These are phyloP conservation scores for Collybia sordida DNA, from an alignment of 768 basidiomycete genomes.

Conservation along the genomic window DNA sequence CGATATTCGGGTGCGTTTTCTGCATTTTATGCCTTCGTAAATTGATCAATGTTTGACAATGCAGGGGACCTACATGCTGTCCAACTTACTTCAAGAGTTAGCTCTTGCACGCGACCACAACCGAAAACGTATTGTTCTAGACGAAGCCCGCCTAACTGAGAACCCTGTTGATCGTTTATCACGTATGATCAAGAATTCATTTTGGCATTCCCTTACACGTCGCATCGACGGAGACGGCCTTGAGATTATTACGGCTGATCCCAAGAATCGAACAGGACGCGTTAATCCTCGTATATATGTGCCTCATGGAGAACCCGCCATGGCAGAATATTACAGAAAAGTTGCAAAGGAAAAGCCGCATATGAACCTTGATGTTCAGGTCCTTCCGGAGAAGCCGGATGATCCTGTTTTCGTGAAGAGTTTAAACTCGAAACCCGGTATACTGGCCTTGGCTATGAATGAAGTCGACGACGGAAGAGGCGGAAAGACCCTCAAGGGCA, in stretches of 20 bases:
- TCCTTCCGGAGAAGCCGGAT: slow-evolving; percentile 84
- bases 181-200: slow-evolving; percentile 96
- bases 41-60: slow-evolving; percentile 10
- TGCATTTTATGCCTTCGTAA: neutral
- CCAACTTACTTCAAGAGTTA: slow-evolving; percentile 97
- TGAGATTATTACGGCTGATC: slow-evolving; percentile 96
- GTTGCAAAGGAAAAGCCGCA: slow-evolving; percentile 93
- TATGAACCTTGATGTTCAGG: slow-evolving; percentile 89
- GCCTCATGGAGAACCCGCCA: slow-evolving; percentile 88
- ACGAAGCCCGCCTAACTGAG: slow-evolving; percentile 95
- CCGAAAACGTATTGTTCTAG: slow-evolving; percentile 95
- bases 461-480: slow-evolving; percentile 79
- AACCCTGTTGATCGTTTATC: slow-evolving; percentile 97
- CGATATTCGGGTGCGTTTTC: slow-evolving; percentile 76
- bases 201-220: slow-evolving; percentile 97
- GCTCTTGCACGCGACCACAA: slow-evolving; percentile 95
- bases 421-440: slow-evolving; percentile 91
- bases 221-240: slow-evolving; percentile 97
- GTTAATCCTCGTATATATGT: slow-evolving; percentile 93
- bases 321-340: slow-evolving; percentile 93
- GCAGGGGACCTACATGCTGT: slow-evolving; percentile 98
- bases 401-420: slow-evolving; percentile 89
- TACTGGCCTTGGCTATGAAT: slow-evolving; percentile 94
- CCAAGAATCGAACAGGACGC: slow-evolving; percentile 93
- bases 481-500: slow-evolving; percentile 82